Conservation (phyloP, 805 yeast species). For the Saccharomycopsis oosterbeekiorum region DNA sequence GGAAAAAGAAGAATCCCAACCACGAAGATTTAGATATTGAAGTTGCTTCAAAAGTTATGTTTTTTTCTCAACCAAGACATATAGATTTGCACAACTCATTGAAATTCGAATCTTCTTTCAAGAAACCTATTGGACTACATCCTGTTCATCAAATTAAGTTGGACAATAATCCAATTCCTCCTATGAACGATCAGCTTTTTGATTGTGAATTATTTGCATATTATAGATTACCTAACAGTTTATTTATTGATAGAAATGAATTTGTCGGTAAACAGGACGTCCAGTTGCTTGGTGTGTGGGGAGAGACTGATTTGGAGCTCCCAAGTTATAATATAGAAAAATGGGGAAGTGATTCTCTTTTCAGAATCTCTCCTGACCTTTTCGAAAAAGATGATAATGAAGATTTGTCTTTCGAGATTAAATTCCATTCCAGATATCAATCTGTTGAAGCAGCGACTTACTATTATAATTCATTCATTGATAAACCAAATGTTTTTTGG, state of each 20-base stretch:
- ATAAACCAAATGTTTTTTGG: constrained; percentile 18
- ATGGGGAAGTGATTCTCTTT: constrained; percentile 31
- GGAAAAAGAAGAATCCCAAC: background rate
- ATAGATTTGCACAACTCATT: background rate
- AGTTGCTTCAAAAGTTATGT: constrained; percentile 17
- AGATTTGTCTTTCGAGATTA: background rate
- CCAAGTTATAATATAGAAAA: constrained; percentile 32
- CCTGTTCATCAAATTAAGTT: constrained; percentile 14
- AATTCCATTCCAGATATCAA: constrained; percentile 17
- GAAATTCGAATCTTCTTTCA: constrained; percentile 4
- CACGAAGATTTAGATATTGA: constrained; percentile 13
- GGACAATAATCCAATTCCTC: constrained; percentile 8
- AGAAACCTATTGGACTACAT: constrained; percentile 12
- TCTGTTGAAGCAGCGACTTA: background rate
- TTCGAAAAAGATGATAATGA: background rate
- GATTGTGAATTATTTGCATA: constrained; percentile 30
- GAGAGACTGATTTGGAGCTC: constrained; percentile 35
- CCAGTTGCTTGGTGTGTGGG: constrained; percentile 29
- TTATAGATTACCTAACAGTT: constrained; percentile 28
- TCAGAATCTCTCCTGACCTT: constrained; percentile 7
- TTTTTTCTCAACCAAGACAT: constrained; percentile 15
- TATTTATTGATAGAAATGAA: constrained; percentile 36
- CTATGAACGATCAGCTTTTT: constrained; percentile 17
- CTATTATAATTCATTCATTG: constrained; percentile 3
- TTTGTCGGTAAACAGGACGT: constrained; percentile 24